Percentiles rank a stretch among this genome's conserved stretches.
phyloP scores from a whole-genome alignment of 192 early-diverging fungal species.

The Backusella luteola region DNA sequence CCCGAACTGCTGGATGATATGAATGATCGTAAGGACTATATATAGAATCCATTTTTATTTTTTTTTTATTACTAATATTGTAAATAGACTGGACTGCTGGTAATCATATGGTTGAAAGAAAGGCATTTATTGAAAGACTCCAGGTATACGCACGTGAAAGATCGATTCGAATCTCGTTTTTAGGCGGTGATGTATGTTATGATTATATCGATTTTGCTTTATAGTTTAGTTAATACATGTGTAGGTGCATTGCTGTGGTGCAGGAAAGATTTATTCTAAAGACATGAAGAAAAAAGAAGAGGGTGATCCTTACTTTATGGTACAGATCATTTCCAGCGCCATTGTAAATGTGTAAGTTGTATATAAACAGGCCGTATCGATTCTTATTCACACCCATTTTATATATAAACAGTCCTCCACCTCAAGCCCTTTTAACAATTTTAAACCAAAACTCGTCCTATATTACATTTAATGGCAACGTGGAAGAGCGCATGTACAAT shows the following conservation, averaged over 20 bases:
- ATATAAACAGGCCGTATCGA: not conserved
- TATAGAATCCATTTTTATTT: not conserved
- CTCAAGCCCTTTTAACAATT: conserved; percentile 61
- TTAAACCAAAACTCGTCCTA: conserved; percentile 60
- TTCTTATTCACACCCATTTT: no score
- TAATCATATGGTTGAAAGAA: conserved; percentile 69
- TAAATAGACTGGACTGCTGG: conserved; percentile 55
- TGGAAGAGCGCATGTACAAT: conserved; percentile 70
- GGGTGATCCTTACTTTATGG: conserved; percentile 71
- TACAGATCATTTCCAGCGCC: conserved; percentile 76
- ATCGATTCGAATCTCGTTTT: conserved; percentile 73
- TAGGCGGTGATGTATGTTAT: conserved; percentile 73
- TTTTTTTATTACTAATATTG: not conserved
- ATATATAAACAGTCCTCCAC: conserved; percentile 53
- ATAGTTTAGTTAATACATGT: conserved; percentile 2
- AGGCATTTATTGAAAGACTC: conserved; percentile 57
- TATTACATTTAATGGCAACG: conserved; percentile 53
- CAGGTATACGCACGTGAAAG: conserved; percentile 59
- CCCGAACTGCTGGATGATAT: conserved; percentile 84
- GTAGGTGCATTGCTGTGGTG: conserved; percentile 65
- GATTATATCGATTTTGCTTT: not conserved
- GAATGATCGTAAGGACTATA: conserved; percentile 64
- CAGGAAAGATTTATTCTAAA: conserved; percentile 56
- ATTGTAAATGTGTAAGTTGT: conserved; percentile 64
- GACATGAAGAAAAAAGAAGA: conserved; percentile 48